phyloP scores from a whole-genome alignment of 805 yeast species.

The Lachancea sp. region DNA sequence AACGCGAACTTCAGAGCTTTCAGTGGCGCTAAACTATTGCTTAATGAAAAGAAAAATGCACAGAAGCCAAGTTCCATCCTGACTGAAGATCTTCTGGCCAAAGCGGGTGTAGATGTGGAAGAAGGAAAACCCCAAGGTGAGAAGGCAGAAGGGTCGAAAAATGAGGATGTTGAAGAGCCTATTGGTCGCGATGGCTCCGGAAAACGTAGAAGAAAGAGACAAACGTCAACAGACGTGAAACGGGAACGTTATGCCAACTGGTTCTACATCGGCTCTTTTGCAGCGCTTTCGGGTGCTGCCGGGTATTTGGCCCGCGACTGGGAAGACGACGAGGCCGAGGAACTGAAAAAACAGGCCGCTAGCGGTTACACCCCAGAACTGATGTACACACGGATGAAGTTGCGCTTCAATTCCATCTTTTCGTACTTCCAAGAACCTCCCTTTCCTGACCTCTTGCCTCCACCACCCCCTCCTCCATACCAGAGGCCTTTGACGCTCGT shows the following conservation, averaged over 20 bases:
- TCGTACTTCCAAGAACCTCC: slow-evolving; percentile 89
- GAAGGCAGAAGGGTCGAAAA: slow-evolving; percentile 2
- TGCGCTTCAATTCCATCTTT: slow-evolving; percentile 68
- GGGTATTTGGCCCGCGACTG: slow-evolving; percentile 75
- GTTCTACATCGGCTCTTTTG: slow-evolving; percentile 53
- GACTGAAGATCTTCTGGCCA: slow-evolving; percentile 72
- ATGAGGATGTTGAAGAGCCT: slow-evolving; percentile 11
- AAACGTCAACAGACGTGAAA: slow-evolving; percentile 70
- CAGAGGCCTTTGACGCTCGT: slow-evolving; percentile 90
- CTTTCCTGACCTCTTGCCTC: slow-evolving; percentile 87
- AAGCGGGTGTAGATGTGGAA: slow-evolving; percentile 73
- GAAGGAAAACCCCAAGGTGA: slow-evolving; percentile 7
- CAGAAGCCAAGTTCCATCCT: slow-evolving; percentile 47
- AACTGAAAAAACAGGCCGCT: slow-evolving; percentile 44
- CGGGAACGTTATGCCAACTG: slow-evolving; percentile 77
- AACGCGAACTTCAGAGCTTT: slow-evolving; percentile 1
- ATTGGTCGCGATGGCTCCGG: slow-evolving; percentile 13
- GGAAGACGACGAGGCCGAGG: slow-evolving; percentile 70
- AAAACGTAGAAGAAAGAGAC: slow-evolving; percentile 45
- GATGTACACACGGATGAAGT: slow-evolving; percentile 61
- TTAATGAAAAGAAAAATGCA: slow-evolving; percentile 11
- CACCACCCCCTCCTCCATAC: slow-evolving; percentile 83
- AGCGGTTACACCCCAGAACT: slow-evolving; percentile 64
- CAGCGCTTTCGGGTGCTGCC: slow-evolving; percentile 47
- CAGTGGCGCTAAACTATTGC: neutral